Evolutionary conservation across 225 moss, liverwort and hornwort species (phyloP), one percentile per base, ranked within the genome.

Genomic region (Bryoerythrophyllum caledonicum): DNA sequence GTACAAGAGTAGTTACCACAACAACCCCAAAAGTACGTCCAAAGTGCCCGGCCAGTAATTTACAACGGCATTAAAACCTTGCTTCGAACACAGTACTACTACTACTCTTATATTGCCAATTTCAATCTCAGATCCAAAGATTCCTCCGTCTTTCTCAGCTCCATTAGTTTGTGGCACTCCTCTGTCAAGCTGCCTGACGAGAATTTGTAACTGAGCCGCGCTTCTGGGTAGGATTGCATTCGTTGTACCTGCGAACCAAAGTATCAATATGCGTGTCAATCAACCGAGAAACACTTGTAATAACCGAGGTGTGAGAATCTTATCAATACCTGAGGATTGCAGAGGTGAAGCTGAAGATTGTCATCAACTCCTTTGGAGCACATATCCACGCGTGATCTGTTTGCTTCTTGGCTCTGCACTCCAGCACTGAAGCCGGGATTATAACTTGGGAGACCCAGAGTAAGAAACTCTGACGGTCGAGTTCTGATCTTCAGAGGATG

Each of bases 101-200:
- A 38, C 38, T 38, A 28, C 65, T 68, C 68, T 73, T 75, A 88
- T 59, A 88, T 73, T 63, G 88, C 88, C 81, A 89, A 72, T 74
- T 86, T 89, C 86, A 89, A 74, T 51, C 86, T 77, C 49, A 88
- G 74, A 71, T 88, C 88, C 74, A 88, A 70, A 28, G 80, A 77
- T 38, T 38, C 38, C 32, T 83, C 82, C 67, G 79, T 74, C 51
- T 73, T 76, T 58, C 75, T 74, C 72, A 32, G 32, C 32, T 73
- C 86, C 57, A 74, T 68, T 26, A 48, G 71, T 55, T 67, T 74
- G 74, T 79, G 86, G 71, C 76, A 79, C 43, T 64, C 70, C 81
- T 83, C 86, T 28, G 80, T 74, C 70, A 72, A 37, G 74, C 53
- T 83, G 67, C 71, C 81, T 62, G 83, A 67, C 57, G 83, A 60